Conservation (phyloP, 2,329 filamentous ascomycete genomes). For the Myriosclerotinia curreyana region DNA sequence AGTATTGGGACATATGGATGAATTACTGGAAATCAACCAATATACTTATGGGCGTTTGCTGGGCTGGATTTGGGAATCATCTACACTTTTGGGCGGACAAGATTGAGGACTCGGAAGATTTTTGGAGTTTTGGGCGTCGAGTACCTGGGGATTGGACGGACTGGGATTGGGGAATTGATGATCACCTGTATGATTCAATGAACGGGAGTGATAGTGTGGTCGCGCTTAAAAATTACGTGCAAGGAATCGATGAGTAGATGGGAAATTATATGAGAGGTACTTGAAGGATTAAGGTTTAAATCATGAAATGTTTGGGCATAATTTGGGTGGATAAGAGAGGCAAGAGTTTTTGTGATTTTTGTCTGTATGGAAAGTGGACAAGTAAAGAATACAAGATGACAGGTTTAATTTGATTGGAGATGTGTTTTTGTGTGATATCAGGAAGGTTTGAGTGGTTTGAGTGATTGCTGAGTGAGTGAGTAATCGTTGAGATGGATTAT, state of each 20-base stretch:
- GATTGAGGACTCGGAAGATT: not conserved
- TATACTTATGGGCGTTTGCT: not conserved
- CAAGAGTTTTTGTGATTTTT: not conserved
- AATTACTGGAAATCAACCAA: not conserved
- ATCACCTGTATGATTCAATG: not conserved
- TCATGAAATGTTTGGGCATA: conserved; percentile 7
- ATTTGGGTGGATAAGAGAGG: not conserved
- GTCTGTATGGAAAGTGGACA: not conserved
- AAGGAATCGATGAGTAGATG: not conserved
- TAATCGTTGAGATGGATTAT: not conserved
- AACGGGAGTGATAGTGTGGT: not conserved
- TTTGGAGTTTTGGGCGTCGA: conserved; percentile 8
- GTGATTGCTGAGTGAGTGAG: not conserved
- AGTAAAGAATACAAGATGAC: not conserved
- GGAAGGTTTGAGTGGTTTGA: not conserved
- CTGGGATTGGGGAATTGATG: not conserved
- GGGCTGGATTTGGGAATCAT: not conserved
- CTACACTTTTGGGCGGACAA: not conserved
- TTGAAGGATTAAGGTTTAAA: not conserved
- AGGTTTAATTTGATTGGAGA: not conserved
- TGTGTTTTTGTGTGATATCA: not conserved
- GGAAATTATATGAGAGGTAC: not conserved
- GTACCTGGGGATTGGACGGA: not conserved
- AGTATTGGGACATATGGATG: not conserved
- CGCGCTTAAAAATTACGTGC: not conserved